These are phyloP conservation scores for Metarhizium guizhouense DNA, from an alignment of 2,329 filamentous ascomycete species.

Conservation along the genomic window DNA sequence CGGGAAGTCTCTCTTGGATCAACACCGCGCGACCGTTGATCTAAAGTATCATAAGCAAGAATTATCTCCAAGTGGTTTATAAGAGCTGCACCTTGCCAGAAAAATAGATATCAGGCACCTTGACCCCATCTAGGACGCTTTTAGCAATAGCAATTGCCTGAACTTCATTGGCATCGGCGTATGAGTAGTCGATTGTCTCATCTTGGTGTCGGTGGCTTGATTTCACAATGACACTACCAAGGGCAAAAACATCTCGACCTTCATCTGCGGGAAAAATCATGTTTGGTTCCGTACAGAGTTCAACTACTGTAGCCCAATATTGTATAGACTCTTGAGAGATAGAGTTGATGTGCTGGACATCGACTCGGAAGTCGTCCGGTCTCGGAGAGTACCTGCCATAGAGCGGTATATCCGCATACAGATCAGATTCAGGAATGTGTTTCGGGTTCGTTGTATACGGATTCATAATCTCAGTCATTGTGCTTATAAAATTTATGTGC, in stretches of 20 bases:
- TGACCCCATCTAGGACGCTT: constrained; percentile 16
- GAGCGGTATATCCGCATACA: constrained; percentile 10
- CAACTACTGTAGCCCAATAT: constrained; percentile 23
- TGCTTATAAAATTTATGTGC: neutral
- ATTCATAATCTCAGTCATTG: constrained; percentile 1
- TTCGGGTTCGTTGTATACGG: constrained; percentile 9
- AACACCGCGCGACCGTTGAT: constrained; percentile 26
- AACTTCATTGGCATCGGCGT: constrained; percentile 31
- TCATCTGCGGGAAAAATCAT: constrained; percentile 23
- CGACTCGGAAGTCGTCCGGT: constrained; percentile 9
- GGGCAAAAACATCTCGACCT: constrained; percentile 31
- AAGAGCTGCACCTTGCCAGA: constrained; percentile 22
- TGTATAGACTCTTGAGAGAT: constrained; percentile 12
- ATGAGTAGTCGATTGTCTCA: constrained; percentile 24
- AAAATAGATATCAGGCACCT: constrained; percentile 29
- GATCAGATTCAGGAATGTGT: constrained; percentile 9
- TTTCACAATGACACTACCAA: constrained; percentile 30
- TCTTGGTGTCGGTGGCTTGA: constrained; percentile 23
- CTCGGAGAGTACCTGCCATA: constrained; percentile 11
- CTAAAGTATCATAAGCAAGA: constrained; percentile 12
- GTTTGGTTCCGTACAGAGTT: constrained; percentile 16
- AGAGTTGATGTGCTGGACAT: constrained; percentile 15
- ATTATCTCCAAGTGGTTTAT: neutral
- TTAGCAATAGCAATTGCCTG: constrained; percentile 23
- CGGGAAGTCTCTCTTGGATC: constrained; percentile 9